Percentiles rank a stretch among this genome's conserved stretches.
Evolutionary conservation across 164 flowering plant species (phyloP).

Genomic region (Vitis labrusca): DNA sequence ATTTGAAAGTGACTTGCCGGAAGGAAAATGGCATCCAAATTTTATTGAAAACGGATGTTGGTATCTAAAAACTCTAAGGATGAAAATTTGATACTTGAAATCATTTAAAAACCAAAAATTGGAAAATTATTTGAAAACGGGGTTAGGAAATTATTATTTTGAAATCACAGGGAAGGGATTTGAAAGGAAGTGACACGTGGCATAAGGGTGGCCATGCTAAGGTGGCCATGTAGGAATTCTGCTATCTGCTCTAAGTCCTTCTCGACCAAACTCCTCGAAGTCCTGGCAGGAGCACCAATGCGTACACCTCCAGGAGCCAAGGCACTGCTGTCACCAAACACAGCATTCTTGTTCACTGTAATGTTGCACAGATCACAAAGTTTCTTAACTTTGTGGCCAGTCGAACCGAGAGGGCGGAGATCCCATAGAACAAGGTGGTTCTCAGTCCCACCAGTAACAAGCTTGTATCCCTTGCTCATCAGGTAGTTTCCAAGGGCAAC

Average conservation of each 20-base stretch:
- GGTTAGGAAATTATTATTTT: too few relatives aligned
- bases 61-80: too few relatives aligned
- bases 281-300: slow-evolving; percentile 98
- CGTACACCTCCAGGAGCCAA: slow-evolving; percentile 97
- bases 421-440: slow-evolving; percentile 99
- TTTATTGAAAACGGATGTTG: too few relatives aligned
- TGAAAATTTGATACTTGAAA: too few relatives aligned
- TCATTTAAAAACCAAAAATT: too few relatives aligned
- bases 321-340: slow-evolving; percentile 98
- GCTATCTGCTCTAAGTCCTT: slow-evolving; percentile 97
- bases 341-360: slow-evolving; percentile 98
- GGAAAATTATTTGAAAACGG: too few relatives aligned
- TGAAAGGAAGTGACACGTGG: too few relatives aligned
- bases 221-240: slow-evolving; percentile 72
- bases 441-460: slow-evolving; percentile 96
- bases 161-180: too few relatives aligned
- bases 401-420: slow-evolving; percentile 98
- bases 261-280: slow-evolving; percentile 95
- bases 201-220: too few relatives aligned
- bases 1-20: too few relatives aligned
- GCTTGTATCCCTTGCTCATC: slow-evolving; percentile 89
- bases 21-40: too few relatives aligned
- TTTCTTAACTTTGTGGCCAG: slow-evolving; percentile 97
- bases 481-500: slow-evolving; percentile 92
- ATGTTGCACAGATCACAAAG: slow-evolving; percentile 89